Percentiles rank a stretch among this genome's conserved stretches.
These are phyloP conservation scores for Peronosclerospora sorghi DNA, from an alignment of 352 stramenopile species.

Conservation along the genomic window DNA sequence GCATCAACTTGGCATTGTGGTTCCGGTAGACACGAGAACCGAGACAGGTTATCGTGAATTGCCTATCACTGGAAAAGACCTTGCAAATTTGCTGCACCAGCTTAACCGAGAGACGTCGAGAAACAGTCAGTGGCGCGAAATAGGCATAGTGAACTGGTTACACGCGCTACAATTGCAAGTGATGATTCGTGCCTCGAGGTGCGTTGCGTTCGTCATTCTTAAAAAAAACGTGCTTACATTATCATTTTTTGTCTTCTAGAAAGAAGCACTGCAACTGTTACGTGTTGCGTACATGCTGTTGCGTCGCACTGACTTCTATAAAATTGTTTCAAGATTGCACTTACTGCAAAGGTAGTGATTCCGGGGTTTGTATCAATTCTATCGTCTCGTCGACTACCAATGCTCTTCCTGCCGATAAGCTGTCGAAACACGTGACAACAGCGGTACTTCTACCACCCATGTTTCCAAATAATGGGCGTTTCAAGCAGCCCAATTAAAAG, in stretches of 20 bases:
- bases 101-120: slow-evolving; percentile 9
- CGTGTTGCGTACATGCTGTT: slow-evolving; percentile 45
- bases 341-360: slow-evolving; percentile 8
- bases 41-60: slow-evolving; percentile 28
- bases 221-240: too few relatives aligned
- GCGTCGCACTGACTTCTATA: slow-evolving; percentile 31
- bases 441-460: too few relatives aligned
- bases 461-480: too few relatives aligned
- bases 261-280: too few relatives aligned
- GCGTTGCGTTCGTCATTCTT: not conserved
- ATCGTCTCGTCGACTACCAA: not conserved
- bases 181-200: slow-evolving; percentile 42
- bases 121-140: slow-evolving; percentile 19
- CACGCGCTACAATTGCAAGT: too few relatives aligned
- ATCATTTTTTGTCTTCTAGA: too few relatives aligned
- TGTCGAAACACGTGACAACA: too few relatives aligned
- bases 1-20: slow-evolving; percentile 38
- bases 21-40: slow-evolving; percentile 39
- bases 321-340: slow-evolving; percentile 29
- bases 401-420: too few relatives aligned
- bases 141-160: slow-evolving; percentile 40
- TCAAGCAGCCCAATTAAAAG: too few relatives aligned
- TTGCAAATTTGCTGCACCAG: slow-evolving; percentile 24
- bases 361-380: not conserved
- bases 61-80: slow-evolving; percentile 16